Percentiles rank a stretch among this genome's conserved stretches.
Conservation (phyloP, 176 grass and related monocot species). For the Metroxylon sagu region DNA sequence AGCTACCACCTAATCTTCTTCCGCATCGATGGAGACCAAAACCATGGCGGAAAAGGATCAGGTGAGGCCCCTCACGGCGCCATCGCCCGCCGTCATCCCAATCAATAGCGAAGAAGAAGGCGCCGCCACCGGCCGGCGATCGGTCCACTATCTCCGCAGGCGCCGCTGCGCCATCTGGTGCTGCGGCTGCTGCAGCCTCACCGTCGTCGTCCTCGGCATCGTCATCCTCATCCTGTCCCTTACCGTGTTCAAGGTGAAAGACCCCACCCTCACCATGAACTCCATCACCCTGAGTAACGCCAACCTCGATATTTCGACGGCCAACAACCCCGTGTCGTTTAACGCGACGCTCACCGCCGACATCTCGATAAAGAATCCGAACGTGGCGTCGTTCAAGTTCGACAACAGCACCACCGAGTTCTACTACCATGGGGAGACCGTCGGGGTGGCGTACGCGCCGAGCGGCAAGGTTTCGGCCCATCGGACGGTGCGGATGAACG, state of each 20-base stretch:
- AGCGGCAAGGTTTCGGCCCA: constrained; percentile 28
- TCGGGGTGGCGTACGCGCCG: constrained; percentile 21
- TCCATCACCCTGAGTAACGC: constrained; percentile 18
- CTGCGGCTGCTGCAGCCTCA: constrained; percentile 21
- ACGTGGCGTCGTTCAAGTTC: constrained; percentile 47
- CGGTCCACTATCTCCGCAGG: neutral
- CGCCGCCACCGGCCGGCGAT: neutral
- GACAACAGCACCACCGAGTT: constrained; percentile 36
- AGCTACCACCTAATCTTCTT: neutral
- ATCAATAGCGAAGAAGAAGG: neutral
- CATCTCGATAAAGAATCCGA: constrained; percentile 42
- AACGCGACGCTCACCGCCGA: constrained; percentile 35
- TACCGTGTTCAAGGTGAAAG: constrained; percentile 42
- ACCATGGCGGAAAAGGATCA: too few species aligned
- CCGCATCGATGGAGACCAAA: neutral
- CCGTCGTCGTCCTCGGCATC: constrained; percentile 20
- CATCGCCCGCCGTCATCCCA: neutral
- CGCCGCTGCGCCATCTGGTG: constrained; percentile 8
- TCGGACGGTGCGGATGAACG: constrained; percentile 17
- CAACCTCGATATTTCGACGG: neutral
- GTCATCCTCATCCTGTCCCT: constrained; percentile 35
- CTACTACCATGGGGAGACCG: constrained; percentile 25
- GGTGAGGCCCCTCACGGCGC: neutral
- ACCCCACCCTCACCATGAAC: constrained; percentile 44
- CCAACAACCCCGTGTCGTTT: constrained; percentile 16